These are phyloP conservation scores for Vaucheria bursata DNA, from an alignment of 352 stramenopile species.

Conservation along the genomic window DNA sequence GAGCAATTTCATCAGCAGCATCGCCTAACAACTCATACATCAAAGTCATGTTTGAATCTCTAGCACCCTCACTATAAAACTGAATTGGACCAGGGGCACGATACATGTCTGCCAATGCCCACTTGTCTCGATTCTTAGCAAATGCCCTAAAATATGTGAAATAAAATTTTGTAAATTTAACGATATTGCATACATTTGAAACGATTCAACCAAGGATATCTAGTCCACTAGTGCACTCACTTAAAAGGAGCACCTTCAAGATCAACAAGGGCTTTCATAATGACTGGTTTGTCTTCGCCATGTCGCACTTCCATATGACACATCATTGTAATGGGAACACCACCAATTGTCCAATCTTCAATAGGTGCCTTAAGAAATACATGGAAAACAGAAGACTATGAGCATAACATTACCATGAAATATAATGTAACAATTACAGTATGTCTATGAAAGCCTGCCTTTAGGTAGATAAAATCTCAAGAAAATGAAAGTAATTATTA, in stretches of 20 bases:
- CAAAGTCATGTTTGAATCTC: slow-evolving; percentile 46
- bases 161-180: neutral
- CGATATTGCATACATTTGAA: neutral
- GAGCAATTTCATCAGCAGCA: slow-evolving; percentile 23
- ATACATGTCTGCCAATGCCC: slow-evolving; percentile 53
- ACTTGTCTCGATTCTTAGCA: slow-evolving; percentile 49
- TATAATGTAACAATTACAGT: slow-evolving; percentile 1
- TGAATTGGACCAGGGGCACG: slow-evolving; percentile 53
- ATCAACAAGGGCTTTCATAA: slow-evolving; percentile 54
- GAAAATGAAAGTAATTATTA: too few relatives aligned
- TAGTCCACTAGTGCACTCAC: neutral
- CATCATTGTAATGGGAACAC: slow-evolving; percentile 55
- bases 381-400: neutral
- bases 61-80: slow-evolving; percentile 48
- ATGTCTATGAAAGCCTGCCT: too few relatives aligned
- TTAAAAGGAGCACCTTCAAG: slow-evolving; percentile 49
- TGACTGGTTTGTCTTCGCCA: slow-evolving; percentile 55
- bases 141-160: slow-evolving; percentile 27
- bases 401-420: slow-evolving; percentile 8
- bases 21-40: slow-evolving; percentile 48
- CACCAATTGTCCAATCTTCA: slow-evolving; percentile 51
- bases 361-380: slow-evolving; percentile 27
- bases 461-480: too few relatives aligned
- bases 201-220: neutral
- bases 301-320: slow-evolving; percentile 54